Evolutionary conservation across 805 yeast species (phyloP), one percentile per base, ranked within the genome.

Genomic region (Wickerhamomyces ciferrii): DNA sequence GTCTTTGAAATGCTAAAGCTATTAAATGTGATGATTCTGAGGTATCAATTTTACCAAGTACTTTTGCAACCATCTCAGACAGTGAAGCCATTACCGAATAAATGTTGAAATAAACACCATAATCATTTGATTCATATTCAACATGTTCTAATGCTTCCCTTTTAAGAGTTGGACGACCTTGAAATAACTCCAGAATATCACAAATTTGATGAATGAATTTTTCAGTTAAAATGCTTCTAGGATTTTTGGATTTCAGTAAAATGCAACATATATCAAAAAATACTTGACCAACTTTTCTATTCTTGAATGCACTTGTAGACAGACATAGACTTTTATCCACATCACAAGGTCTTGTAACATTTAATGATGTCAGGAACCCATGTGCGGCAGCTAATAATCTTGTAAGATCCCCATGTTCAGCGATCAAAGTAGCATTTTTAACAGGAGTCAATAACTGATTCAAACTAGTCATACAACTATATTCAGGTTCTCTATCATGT

Each of bases 71-170:
- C 48, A 69, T 68, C 48, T 80, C 85, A 0, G 78, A 74, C 53
- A 81, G 75, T 48, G 84, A 84, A 10, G 84, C 74, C 0, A 87
- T 73, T 4, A 82, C 86, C 45, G 87, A 83, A 48, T 83, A 62
- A 46, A 60, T 60, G 41, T 61, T 61, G 50, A 61, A 63, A 43
- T 60, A 63, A 6, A 62, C 31, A 1, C 60, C 59, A 41, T 56
- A 94, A 43, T 87, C 92, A 29, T 87, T 87, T 40, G 82, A 83
- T 60, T 92, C 99, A 61, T 86, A 94, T 60, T 91, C 97, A 10
- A 92, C 90, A 62, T 92, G 99, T 48, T 79, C 83, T 6, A 76
- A 71, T 4, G 81, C 79, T 58, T 89, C 96, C 48, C 98, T 73
- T 50, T 73, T 76, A 55, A 88, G 67, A 0, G 86, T 82, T 1